Evolutionary conservation across 306 rosid genomes (phyloP), one percentile per base, ranked within the genome.

Genomic region (Sicyos edulis): DNA sequence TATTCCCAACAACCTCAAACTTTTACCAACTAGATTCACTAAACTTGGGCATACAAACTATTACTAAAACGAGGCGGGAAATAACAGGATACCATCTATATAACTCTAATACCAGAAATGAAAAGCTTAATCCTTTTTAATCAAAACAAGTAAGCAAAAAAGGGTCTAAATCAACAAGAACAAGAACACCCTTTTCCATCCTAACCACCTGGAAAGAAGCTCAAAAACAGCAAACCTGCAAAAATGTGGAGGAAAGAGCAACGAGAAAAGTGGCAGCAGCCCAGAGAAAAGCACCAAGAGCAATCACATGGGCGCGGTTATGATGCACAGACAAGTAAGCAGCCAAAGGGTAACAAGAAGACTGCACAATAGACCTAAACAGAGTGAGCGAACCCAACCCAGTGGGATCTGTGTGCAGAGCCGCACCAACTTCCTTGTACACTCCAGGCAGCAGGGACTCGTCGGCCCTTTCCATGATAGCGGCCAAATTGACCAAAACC

Each of bases 301-400:
- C 88, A 13, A 86, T 89, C 76, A 89, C 89, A 49, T 74, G 88
- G 13, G 91, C 80, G 2, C 96, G 96, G 22, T 92, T 87, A 82
- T 86, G 89, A 21, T 80, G 96, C 51, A 84, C 78, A 16, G 96
- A 86, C 34, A 91, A 85, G 60, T 87, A 91, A 49, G 87, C 92
- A 0, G 96, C 96, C 0, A 90, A 77, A 6, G 92, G 98, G 76
- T 90, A 90, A 75, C 96, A 92, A 0, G 82, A 17, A 1, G 86
- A 80, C 45, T 90, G 96, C 15, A 92, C 98, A 0, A 88, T 71
- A 44, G 98, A 92, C 72, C 96, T 80, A 71, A 85, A 85, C 5
- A 90, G 88, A 68, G 96, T 89, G 44, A 92, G 85, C 0, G 96
- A 92, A 0, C 96, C 96, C 32, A 89, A 71, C 0, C 91, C 91